Evolutionary conservation across 2,329 filamentous ascomycete species (phyloP), one percentile per base, ranked within the genome.

Genomic region (Pyrenophora graminea): DNA sequence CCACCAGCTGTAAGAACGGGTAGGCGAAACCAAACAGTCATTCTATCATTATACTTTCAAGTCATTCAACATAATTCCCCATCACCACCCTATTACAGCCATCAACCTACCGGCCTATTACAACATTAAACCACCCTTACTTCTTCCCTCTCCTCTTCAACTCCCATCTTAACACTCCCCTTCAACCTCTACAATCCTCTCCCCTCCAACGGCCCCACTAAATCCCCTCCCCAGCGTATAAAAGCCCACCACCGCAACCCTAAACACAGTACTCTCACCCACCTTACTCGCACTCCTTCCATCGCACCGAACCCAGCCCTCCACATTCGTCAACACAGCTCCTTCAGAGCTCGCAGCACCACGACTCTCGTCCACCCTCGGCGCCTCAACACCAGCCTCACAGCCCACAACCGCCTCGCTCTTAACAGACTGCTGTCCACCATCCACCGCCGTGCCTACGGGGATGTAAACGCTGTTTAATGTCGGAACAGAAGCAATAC

Each of bases 401-500:
- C 34, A 46, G 7, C 34, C 43, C 13, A 25, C 43, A 19, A 39
- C 30, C 4, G 34, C 43, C 17, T 34, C 38, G n/a, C 43, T 46
- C 34, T 46, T 46, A 12, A 46, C 6, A 25, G 34, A 46, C 18
- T 38, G 30, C 12, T 46, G 13, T 6, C 18, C 37, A 4, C 43
- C 43, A 13, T 32, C 25, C 4, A 34, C 9, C 9, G 25, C 18
- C 0, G 23, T 45, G 2, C 10, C 23, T 15, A 45, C 15, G 13
- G 43, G 43, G 19, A 45, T 45, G 17, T 45, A 45, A 12, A 39
- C 19, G 12, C 43, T 45, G 17, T 45, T 45, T 4, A 45, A 9
- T 8, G 36, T 31, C 5, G 34, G 21, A n/a, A 33, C 43, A 12
- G 36, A 13, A 2, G 42, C 1, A 21, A 21, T 2, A 21, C 19